Percentiles rank a stretch among this genome's conserved stretches.
These are phyloP conservation scores for Withania somnifera DNA, from an alignment of 305 asterid species.

Conservation along the genomic window DNA sequence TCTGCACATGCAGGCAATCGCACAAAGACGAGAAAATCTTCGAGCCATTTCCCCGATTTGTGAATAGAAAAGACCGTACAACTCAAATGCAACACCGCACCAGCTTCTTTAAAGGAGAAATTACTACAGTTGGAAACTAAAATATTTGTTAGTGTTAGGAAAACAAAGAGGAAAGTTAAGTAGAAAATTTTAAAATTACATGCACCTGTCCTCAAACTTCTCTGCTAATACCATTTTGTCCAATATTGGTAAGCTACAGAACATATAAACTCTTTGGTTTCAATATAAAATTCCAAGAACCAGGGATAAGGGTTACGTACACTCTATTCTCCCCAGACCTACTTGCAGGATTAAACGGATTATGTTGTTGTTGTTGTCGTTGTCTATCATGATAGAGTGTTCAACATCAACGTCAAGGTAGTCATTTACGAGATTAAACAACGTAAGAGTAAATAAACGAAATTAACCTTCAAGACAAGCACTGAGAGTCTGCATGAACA, in stretches of 20 bases:
- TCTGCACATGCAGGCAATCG: conserved; percentile 11
- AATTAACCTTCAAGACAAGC: background rate
- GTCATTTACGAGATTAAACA: background rate
- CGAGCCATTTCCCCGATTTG: background rate
- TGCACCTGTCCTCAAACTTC: background rate
- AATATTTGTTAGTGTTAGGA: background rate
- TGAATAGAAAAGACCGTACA: background rate
- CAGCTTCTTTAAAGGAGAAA: background rate
- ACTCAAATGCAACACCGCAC: background rate
- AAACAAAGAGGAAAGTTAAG: background rate
- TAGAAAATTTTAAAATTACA: background rate
- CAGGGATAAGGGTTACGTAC: no score
- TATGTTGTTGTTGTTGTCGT: no score
- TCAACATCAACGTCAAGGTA: background rate
- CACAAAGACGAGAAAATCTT: conserved; percentile 24
- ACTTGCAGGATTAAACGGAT: no score
- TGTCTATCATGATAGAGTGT: background rate
- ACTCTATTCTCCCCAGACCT: no score
- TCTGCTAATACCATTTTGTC: background rate
- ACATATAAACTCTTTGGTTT: background rate
- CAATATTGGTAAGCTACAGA: background rate
- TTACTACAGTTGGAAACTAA: background rate
- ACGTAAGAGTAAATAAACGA: background rate
- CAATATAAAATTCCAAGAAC: background rate
- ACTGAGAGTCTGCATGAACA: background rate